Percentiles rank a stretch among this genome's conserved stretches.
Evolutionary conservation across 2,329 filamentous ascomycete genomes (phyloP).

Genomic region (Karstenula rhodostoma): DNA sequence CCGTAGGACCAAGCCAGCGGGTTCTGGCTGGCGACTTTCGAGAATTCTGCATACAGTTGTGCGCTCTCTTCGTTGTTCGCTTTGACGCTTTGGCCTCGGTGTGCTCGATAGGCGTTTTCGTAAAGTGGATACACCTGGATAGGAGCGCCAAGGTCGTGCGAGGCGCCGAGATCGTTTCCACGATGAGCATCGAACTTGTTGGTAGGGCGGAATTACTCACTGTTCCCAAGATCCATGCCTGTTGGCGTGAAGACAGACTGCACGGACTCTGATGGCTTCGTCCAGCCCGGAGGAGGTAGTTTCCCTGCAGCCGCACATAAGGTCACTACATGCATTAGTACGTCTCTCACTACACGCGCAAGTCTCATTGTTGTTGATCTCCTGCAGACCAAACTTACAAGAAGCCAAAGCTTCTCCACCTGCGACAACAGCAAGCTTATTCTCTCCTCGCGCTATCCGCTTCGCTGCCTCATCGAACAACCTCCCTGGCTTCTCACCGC

Average conservation of each 20-base stretch:
- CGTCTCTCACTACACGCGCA: background rate
- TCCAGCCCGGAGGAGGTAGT: slow-evolving; percentile 69
- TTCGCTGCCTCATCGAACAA: slow-evolving; percentile 70
- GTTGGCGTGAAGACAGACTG: slow-evolving; percentile 62
- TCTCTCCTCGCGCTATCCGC: slow-evolving; percentile 62
- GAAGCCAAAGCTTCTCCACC: slow-evolving; percentile 72
- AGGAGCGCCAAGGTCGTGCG: slow-evolving; percentile 67
- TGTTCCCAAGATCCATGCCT: slow-evolving; percentile 53
- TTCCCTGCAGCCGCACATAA: slow-evolving; percentile 61
- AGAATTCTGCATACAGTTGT: slow-evolving; percentile 67
- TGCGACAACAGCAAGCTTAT: slow-evolving; percentile 65
- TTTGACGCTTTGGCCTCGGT: slow-evolving; percentile 60
- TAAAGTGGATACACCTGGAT: slow-evolving; percentile 74
- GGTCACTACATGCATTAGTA: slow-evolving; percentile 51
- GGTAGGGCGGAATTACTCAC: slow-evolving; percentile 41
- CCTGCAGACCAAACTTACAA: slow-evolving; percentile 47
- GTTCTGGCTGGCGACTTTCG: slow-evolving; percentile 62
- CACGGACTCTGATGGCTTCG: slow-evolving; percentile 56
- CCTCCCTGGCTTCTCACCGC: slow-evolving; percentile 69
- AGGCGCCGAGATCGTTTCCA: slow-evolving; percentile 62
- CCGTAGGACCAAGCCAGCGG: slow-evolving; percentile 67
- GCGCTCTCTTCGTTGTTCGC: slow-evolving; percentile 69
- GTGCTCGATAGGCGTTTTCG: slow-evolving; percentile 69
- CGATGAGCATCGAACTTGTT: slow-evolving; percentile 21
- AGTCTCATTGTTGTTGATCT: background rate